Base-by-base conservation (phyloP, 2,329 filamentous ascomycete species). In the Ciborinia camelliae region DNA sequence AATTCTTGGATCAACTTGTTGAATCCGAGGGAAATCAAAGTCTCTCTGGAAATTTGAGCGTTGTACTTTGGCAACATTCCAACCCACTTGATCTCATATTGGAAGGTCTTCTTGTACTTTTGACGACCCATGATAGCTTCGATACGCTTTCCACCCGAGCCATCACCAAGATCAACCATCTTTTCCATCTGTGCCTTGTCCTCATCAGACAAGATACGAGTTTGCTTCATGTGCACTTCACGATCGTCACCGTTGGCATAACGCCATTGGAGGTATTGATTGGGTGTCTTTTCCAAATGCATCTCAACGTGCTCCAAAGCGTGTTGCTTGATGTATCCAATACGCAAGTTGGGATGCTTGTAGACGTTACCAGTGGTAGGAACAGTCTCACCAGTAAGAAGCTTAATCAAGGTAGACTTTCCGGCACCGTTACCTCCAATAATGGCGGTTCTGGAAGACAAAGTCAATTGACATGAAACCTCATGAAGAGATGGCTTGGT, bases 251-350 rank as follows among this genome's bases (percentile, higher is more conserved):
- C 95, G 75, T 98, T 92, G 73, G 91, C 91, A 76, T 98, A 99
- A 73, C 95, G 91, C 95, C 95, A 99, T 79, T 98, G 95, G 41
- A 99, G 85, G 76, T 99, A 99, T 79, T 99, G 95, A 77, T 97
- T 98, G 48, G 95, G 95, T 0, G 95, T 99, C 86, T 99, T 99
- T 79, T 99, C 95, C 72, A 98, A 82, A 76, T 99, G 95, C 94
- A 97, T 97, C 80, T 99, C 94, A 14, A 99, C 95, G 86, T 99
- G 95, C 82, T 99, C 95, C 15, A 99, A 84, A 52, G 95, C 95
- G 78, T 99, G 95, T 81, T 99, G 95, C 82, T 98, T 98, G 82
- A 99, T 98, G 82, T 99, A 99, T 63, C 95, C 95, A 73, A 99
- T 97, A 83, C 95, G 93, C 75, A 99, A 81, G 78, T 99, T 99